Conservation (phyloP, 2,329 filamentous ascomycete genomes). For the Xylaria sp. region DNA sequence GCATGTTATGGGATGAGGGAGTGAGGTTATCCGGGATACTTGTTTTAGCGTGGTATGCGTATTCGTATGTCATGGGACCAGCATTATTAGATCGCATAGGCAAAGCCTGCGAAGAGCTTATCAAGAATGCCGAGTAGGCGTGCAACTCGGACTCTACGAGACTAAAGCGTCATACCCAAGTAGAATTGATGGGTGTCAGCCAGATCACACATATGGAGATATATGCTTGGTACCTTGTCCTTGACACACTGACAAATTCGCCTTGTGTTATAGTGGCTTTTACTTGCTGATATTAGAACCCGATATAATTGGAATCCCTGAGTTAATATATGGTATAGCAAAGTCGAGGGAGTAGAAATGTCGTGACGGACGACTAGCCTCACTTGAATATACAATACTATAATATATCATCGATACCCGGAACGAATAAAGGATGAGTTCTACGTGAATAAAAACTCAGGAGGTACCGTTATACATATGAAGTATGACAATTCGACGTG, state of each 20-base stretch:
- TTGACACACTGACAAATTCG: neutral
- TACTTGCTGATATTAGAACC: neutral
- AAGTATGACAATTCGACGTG: neutral
- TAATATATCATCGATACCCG: neutral
- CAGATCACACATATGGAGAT: no score
- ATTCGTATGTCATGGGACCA: neutral
- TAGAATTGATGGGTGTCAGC: no score
- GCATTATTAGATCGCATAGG: neutral
- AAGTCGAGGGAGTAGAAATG: neutral
- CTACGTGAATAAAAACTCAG: neutral
- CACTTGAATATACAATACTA: no score
- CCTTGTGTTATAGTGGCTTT: neutral
- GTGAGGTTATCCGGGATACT: slow-evolving; percentile 10
- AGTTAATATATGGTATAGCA: neutral
- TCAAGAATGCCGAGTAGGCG: neutral
- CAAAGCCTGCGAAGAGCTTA: neutral
- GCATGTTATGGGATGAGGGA: slow-evolving; percentile 1
- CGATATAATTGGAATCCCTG: neutral
- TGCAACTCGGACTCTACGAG: neutral
- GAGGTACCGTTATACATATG: neutral
- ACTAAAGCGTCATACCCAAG: neutral
- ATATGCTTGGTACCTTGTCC: neutral
- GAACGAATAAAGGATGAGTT: neutral
- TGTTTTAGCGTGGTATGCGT: neutral
- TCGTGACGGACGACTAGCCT: neutral